phyloP scores from a whole-genome alignment of 2,329 filamentous ascomycete genomes.

The Diplodia sapinea region DNA sequence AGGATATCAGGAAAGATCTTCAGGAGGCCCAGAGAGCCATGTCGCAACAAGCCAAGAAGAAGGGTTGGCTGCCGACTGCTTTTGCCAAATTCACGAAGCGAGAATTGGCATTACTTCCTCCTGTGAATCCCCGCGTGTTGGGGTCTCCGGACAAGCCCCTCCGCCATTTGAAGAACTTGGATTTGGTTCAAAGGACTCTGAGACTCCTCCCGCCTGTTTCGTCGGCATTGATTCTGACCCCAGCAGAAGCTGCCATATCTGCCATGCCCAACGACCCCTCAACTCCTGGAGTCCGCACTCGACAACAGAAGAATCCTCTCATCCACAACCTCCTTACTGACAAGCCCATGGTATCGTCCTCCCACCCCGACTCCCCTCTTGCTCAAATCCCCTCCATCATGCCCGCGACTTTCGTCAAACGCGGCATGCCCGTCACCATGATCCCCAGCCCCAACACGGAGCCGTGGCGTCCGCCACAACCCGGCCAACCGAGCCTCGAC shows the following conservation, averaged over 20 bases:
- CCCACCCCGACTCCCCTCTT: constrained; percentile 67
- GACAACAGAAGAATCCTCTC: constrained; percentile 76
- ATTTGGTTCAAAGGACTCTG: constrained; percentile 72
- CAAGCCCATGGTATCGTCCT: constrained; percentile 90
- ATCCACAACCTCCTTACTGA: constrained; percentile 97
- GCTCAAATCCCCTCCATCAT: constrained; percentile 43
- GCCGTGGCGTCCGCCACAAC: constrained; percentile 71
- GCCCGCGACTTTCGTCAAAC: constrained; percentile 83
- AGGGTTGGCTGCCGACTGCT: constrained; percentile 47
- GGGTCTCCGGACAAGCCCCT: constrained; percentile 33
- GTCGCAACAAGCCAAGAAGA: constrained; percentile 30
- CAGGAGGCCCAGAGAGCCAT: constrained; percentile 36
- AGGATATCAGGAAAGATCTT: constrained; percentile 69
- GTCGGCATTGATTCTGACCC: constrained; percentile 87
- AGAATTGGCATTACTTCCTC: constrained; percentile 38
- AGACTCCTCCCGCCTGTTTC: constrained; percentile 80
- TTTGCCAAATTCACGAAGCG: constrained; percentile 52
- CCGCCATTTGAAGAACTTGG: constrained; percentile 72
- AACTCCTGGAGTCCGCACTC: constrained; percentile 58
- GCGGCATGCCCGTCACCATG: constrained; percentile 86
- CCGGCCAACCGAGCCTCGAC: constrained; percentile 65
- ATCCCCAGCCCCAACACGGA: constrained; percentile 71
- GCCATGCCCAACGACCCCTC: constrained; percentile 42
- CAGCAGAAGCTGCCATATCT: constrained; percentile 76
- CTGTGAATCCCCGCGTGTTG: constrained; percentile 34